Percentiles rank a stretch among this genome's conserved stretches.
Conservation (phyloP, 148 eudicot genomes). For the Nepenthes gracilis region DNA sequence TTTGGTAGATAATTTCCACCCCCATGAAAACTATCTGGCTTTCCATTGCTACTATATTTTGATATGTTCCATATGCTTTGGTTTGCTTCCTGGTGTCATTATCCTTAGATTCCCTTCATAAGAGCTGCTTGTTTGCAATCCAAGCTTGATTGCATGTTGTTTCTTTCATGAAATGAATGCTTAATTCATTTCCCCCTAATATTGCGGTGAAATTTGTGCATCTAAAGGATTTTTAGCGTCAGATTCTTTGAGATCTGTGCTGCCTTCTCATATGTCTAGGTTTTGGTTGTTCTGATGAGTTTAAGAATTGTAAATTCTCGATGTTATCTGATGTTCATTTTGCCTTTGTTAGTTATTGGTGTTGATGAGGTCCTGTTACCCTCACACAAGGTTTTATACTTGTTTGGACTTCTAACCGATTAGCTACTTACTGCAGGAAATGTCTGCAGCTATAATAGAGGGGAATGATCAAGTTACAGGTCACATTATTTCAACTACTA, state of each 20-base stretch:
- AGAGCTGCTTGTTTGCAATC: slow-evolving; percentile 3
- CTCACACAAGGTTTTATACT: not conserved
- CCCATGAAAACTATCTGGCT: not conserved
- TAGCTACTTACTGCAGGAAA: slow-evolving; percentile 40
- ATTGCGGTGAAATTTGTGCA: not conserved
- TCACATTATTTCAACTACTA: slow-evolving; percentile 83
- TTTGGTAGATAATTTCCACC: no score
- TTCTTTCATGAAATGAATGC: not conserved
- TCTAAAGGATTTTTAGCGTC: not conserved
- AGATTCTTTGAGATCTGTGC: no score
- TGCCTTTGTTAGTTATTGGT: not conserved
- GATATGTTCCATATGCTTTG: not conserved
- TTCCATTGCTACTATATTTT: not conserved
- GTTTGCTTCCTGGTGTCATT: not conserved
- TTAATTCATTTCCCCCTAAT: not conserved
- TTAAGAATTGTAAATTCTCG: no score
- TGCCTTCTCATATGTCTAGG: no score
- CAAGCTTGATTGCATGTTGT: not conserved
- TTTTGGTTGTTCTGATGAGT: no score
- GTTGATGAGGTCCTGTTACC: not conserved
- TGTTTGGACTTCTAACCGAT: not conserved
- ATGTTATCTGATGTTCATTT: not conserved
- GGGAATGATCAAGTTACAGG: slow-evolving; percentile 77
- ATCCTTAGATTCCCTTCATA: slow-evolving; percentile 1
- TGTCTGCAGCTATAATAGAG: slow-evolving; percentile 51